These are phyloP conservation scores for Phyllosticta ampelicida DNA, from an alignment of 2,329 filamentous ascomycete genomes.

Conservation along the genomic window DNA sequence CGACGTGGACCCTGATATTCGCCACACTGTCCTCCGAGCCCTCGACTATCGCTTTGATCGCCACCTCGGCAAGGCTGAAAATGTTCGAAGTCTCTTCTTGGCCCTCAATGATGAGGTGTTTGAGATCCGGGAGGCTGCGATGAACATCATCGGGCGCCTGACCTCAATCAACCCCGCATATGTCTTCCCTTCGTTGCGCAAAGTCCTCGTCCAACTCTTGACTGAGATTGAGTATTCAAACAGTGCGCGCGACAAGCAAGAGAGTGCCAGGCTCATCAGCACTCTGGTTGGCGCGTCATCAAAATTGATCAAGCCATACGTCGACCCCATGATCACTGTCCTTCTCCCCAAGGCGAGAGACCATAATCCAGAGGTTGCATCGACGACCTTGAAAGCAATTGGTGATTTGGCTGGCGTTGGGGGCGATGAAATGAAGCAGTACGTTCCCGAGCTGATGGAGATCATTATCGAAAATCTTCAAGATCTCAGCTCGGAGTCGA, in stretches of 20 bases:
- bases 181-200: conserved; percentile 88
- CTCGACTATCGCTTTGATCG: conserved; percentile 90
- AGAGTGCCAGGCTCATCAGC: conserved; percentile 86
- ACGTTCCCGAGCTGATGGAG: conserved; percentile 87
- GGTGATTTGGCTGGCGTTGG: conserved; percentile 91
- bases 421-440: conserved; percentile 84
- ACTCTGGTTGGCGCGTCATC: conserved; percentile 89
- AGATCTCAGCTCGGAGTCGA: conserved; percentile 80
- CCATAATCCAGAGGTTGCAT: conserved; percentile 73
- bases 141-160: conserved; percentile 89
- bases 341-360: conserved; percentile 89
- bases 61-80: conserved; percentile 94
- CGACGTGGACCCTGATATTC: conserved; percentile 77
- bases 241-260: conserved; percentile 86
- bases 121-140: conserved; percentile 82
- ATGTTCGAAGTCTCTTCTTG: conserved; percentile 89
- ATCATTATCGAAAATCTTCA: conserved; percentile 90
- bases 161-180: conserved; percentile 91
- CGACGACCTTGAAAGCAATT: conserved; percentile 89
- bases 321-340: conserved; percentile 90
- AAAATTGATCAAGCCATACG: conserved; percentile 87
- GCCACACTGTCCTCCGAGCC: conserved; percentile 76
- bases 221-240: conserved; percentile 96
- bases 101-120: conserved; percentile 94
- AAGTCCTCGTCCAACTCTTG: conserved; percentile 88